Evolutionary conservation across 208 protist genomes (phyloP), one percentile per base, ranked within the genome.

Genomic region (Leishmania tarentolae): DNA sequence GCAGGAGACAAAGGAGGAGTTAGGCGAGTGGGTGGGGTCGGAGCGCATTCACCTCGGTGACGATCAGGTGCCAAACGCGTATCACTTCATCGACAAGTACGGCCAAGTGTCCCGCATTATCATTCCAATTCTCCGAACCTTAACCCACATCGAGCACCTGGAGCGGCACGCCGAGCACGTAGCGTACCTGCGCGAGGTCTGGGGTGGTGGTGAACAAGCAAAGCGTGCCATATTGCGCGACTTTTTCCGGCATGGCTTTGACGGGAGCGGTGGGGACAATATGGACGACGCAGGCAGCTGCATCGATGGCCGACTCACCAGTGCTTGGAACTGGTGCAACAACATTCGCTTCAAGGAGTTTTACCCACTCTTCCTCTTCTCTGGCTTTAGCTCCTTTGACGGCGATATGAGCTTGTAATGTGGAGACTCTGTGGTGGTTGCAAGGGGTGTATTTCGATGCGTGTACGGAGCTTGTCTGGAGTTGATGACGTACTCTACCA

Each of bases 31-130:
- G 95, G 90, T 98, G 15, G 95, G 95, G 47, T 97, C 94, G 19
- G 93, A 98, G 80, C 92, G 93, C 76, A 97, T 99, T 71, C 99
- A 99, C 84, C 91, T 99, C 63, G 98, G 99, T 68, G 99, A 99
- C 86, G 85, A 98, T 79, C 98, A 99, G 83, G 99, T 99, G 53
- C 99, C 99, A n/a, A 99, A 99, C 86, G 98, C 98, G 11, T 95
- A 99, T 50, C 93, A 98, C 77, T 99, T 99, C 86, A 99, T 99
- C 82, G 98, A 99, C 84, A 99, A 99, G 81, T 99, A 99, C 90
- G 99, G 97, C 47, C 98, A 99, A 85, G 90, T 98, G 40, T 93
- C 97, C n/a, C 93, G 98, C 66, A 99, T 99, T 68, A 90, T 99
- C 40, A 98, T 98, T 44, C 98, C 98, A 28, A 96, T 99, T 74